Conservation (phyloP, 768 basidiomycete genomes). For the Pholiota conissans region DNA sequence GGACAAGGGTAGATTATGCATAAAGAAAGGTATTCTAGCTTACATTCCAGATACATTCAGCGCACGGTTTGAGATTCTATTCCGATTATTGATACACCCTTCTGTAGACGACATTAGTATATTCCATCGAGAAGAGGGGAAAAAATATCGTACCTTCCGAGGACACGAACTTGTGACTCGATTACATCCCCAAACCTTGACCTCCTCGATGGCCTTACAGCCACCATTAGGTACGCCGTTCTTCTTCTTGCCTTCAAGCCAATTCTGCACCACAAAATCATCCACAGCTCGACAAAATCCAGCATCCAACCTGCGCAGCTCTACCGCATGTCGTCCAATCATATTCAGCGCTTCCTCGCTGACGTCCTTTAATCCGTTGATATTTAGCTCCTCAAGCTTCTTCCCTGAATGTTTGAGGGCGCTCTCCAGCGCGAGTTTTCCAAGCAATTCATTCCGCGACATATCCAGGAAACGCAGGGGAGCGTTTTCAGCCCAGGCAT, state of each 20-base stretch:
- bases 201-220: constrained; percentile 39
- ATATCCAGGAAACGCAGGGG: constrained; percentile 53
- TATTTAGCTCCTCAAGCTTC: constrained; percentile 56
- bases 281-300: constrained; percentile 86
- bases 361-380: constrained; percentile 78
- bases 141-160: constrained; percentile 31
- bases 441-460: constrained; percentile 59
- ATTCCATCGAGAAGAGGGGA: background rate
- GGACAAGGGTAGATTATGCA: too few relatives aligned
- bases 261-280: constrained; percentile 75
- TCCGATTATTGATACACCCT: constrained; percentile 15
- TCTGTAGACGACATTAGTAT: constrained; percentile 4
- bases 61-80: constrained; percentile 15
- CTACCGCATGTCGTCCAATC: constrained; percentile 32
- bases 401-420: constrained; percentile 69
- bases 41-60: too few relatives aligned
- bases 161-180: constrained; percentile 41
- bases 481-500: constrained; percentile 46
- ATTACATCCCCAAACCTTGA: constrained; percentile 60
- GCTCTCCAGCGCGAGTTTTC: constrained; percentile 53
- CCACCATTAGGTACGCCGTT: constrained; percentile 24
- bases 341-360: constrained; percentile 41
- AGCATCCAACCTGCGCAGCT: constrained; percentile 66
- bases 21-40: too few relatives aligned
- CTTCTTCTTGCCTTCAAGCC: constrained; percentile 45